Conservation (phyloP, 495 filamentous ascomycete species). For the Penicillium herquei region DNA sequence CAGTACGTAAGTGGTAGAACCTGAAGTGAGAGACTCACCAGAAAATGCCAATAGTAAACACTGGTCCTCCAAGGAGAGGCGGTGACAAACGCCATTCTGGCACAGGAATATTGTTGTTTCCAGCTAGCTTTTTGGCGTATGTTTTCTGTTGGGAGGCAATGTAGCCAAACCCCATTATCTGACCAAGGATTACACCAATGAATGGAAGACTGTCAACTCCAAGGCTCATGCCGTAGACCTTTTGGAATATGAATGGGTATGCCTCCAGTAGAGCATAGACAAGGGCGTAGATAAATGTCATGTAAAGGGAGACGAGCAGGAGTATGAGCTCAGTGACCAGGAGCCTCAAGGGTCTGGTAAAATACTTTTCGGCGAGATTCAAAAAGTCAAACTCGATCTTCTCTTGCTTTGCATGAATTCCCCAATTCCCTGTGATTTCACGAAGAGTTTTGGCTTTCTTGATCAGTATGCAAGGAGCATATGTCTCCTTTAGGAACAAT, state of each 20-base stretch:
- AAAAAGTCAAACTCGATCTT: slow-evolving; percentile 40
- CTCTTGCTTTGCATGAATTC: slow-evolving; percentile 49
- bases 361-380: slow-evolving; percentile 40
- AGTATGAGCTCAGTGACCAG: slow-evolving; percentile 47
- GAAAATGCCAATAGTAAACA: slow-evolving; percentile 56
- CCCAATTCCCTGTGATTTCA: slow-evolving; percentile 43
- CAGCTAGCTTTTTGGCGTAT: slow-evolving; percentile 30
- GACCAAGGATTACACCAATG: slow-evolving; percentile 37
- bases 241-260: slow-evolving; percentile 43
- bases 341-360: slow-evolving; percentile 43
- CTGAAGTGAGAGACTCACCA: slow-evolving; percentile 35
- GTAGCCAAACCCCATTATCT: slow-evolving; percentile 26
- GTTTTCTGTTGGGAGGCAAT: slow-evolving; percentile 28
- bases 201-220: slow-evolving; percentile 39
- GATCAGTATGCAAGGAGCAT: slow-evolving; percentile 38
- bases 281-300: slow-evolving; percentile 46
- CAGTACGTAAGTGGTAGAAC: not conserved
- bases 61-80: slow-evolving; percentile 48
- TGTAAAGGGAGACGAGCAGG: slow-evolving; percentile 45
- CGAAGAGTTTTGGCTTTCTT: slow-evolving; percentile 39
- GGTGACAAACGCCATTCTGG: slow-evolving; percentile 44
- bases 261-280: slow-evolving; percentile 45
- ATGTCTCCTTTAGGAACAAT: slow-evolving; percentile 37
- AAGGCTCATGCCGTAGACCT: slow-evolving; percentile 34
- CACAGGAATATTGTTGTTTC: slow-evolving; percentile 31